Base-by-base conservation (phyloP, 768 basidiomycete genomes). In the Nevesoporus exiguus region DNA sequence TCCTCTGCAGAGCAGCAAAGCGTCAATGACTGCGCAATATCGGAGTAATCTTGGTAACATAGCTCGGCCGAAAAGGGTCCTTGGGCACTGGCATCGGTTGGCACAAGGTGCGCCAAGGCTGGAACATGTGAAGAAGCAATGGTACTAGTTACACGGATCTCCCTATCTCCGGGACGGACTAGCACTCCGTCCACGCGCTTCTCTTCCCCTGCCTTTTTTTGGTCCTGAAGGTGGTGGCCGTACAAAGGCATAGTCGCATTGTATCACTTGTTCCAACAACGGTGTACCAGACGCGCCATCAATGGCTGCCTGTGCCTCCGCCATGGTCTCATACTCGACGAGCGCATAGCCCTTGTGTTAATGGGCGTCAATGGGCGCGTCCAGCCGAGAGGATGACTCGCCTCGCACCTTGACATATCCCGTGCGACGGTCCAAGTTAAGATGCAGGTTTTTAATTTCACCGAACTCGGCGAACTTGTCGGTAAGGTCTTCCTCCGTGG, bases 391-490 rank as follows among this genome's bases (percentile, higher is more conserved):
- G n/a, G 13, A n/a, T 17, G 47, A 43, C 22, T 15, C 7, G 24
- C 25, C 15, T 37, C 81, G 41, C 58, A 93, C 96, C 85, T 98
- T 99, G 66, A 98, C 96, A 73, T 97, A 99, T 68, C 97, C 97
- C 5, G 97, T 98, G 61, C 96, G 81, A 49, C 97, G 84, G 75
- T 99, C 97, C 52, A 99, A 78, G 69, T 98, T 98, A 66, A 99
- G 81, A 71, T 98, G 95, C 46, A 98, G 75, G 74, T 98, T 98
- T 79, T 97, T 96, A 59, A 99, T 94, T 70, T 97, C 93, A 50
- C 97, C 97, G 64, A 83, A 98, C 61, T 98, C 97, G 34, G 86
- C 87, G 70, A 99, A 99, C 67, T 94, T 92, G 76, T 99, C 97
- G 41, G 83, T 87, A 14, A 99, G 80, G 62, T 99, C 97, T 67